phyloP scores from a whole-genome alignment of 2,329 filamentous ascomycete genomes.

The Aspergillus fischeri region DNA sequence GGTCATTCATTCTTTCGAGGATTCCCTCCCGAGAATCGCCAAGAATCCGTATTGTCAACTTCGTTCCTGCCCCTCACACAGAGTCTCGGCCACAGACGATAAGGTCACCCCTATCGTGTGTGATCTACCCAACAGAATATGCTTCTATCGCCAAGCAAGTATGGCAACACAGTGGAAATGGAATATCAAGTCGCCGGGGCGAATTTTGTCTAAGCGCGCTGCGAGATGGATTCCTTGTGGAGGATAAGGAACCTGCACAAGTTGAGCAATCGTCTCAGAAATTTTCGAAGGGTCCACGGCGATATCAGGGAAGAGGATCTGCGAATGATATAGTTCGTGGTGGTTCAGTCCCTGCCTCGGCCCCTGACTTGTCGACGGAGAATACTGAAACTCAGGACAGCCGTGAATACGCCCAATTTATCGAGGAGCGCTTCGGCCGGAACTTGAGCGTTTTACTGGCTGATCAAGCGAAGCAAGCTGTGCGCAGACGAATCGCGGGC shows the following conservation, averaged over 20 bases:
- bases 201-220: constrained; percentile 82
- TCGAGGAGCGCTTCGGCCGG: constrained; percentile 90
- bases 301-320: constrained; percentile 67
- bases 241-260: constrained; percentile 35
- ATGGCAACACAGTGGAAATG: constrained; percentile 95
- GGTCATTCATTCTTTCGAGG: constrained; percentile 61
- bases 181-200: constrained; percentile 82
- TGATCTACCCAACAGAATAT: constrained; percentile 65
- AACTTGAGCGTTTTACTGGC: constrained; percentile 80
- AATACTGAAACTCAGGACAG: constrained; percentile 35
- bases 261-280: constrained; percentile 24
- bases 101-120: constrained; percentile 60
- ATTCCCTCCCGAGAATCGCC: constrained; percentile 32
- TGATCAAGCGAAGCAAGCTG: constrained; percentile 76
- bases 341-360: constrained; percentile 31
- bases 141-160: constrained; percentile 82
- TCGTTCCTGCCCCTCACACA: constrained; percentile 60
- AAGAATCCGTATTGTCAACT: constrained; percentile 52
- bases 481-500: constrained; percentile 82
- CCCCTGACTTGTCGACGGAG: constrained; percentile 29
- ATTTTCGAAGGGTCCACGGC: constrained; percentile 66
- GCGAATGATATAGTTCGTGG: constrained; percentile 39
- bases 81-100: constrained; percentile 54
- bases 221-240: constrained; percentile 62
- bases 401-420: constrained; percentile 71